Conservation (phyloP, 305 asterid species). For the Fraxinus baroniana region DNA sequence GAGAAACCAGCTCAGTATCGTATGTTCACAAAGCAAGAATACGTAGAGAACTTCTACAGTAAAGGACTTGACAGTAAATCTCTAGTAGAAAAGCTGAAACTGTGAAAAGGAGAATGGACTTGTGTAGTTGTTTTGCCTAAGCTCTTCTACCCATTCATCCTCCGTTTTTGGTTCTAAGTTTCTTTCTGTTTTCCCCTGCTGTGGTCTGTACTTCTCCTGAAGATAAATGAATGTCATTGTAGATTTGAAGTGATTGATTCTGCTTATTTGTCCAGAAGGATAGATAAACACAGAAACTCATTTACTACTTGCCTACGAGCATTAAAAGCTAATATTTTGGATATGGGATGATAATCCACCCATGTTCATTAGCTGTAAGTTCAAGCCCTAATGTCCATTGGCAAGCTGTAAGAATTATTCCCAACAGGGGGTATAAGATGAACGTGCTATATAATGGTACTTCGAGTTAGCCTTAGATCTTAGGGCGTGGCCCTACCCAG, state of each 20-base stretch:
- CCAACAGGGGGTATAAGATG: neutral
- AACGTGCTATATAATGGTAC: neutral
- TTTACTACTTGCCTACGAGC: neutral
- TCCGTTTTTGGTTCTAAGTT: neutral
- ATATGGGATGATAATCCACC: neutral
- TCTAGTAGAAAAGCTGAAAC: neutral
- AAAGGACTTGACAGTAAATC: conserved; percentile 1
- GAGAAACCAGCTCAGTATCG: neutral
- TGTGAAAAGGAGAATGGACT: neutral
- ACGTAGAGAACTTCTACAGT: conserved; percentile 1
- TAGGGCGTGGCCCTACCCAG: neutral
- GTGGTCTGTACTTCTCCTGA: neutral
- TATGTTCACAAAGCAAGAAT: neutral
- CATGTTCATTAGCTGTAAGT: neutral
- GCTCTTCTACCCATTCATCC: neutral
- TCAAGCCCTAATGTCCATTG: neutral
- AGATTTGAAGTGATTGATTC: neutral
- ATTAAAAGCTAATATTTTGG: neutral
- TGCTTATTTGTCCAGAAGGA: neutral
- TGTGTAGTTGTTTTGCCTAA: neutral
- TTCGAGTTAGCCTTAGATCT: neutral
- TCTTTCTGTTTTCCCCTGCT: neutral
- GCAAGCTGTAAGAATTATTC: neutral
- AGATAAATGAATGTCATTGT: neutral
- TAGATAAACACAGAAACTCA: neutral